Base-by-base conservation (phyloP, 768 basidiomycete genomes). In the Naganishia antarctica region DNA sequence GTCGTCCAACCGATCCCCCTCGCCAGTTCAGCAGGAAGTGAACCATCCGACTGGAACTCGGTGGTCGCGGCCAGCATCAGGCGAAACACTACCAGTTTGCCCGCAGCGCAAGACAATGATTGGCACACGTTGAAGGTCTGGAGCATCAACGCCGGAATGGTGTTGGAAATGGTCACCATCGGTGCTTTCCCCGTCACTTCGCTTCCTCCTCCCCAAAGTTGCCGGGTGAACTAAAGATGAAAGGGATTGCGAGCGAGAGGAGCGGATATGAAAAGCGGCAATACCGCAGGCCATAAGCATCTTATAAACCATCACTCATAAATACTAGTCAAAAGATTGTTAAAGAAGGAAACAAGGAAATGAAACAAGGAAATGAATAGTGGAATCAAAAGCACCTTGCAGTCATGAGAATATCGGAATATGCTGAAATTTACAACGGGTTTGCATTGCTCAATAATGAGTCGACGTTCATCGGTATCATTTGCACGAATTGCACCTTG, bases 11-110 rank as follows among this genome's bases (percentile, higher is more conserved):
- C 73, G 0, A 65, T 74, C 28, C 61, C 53, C 8, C 16, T 49
- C 12, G 32, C 62, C 32, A 65, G 58, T 15, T 48, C 45, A 26
- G 65, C 69, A 6, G 71, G 71, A 0, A 65, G 67, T n/a, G 68
- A 71, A 28, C 73, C 73, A 25, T 51, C 58, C 1, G 73, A 74
- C 57, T 74, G 73, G 73, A 68, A 68, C n/a, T 63, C 64, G n/a
- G 67, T 73, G 21, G 69, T 73, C 31, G 58, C 60, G 29, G 60
- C 65, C 26, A 71, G 72, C 44, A 69, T 74, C 25, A 41, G 73
- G 47, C 67, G 71, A 53, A 71, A 69, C 41, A 70, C 66, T 0
- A 62, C 59, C 47, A 50, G 37, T 28, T 37, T 62, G n/a, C 53
- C 53, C 53, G 53, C 53, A 6, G 37, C 23, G 53, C 34, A 37